phyloP scores from a whole-genome alignment of 179 eudicot species.

The Corrigiola litoralis region DNA sequence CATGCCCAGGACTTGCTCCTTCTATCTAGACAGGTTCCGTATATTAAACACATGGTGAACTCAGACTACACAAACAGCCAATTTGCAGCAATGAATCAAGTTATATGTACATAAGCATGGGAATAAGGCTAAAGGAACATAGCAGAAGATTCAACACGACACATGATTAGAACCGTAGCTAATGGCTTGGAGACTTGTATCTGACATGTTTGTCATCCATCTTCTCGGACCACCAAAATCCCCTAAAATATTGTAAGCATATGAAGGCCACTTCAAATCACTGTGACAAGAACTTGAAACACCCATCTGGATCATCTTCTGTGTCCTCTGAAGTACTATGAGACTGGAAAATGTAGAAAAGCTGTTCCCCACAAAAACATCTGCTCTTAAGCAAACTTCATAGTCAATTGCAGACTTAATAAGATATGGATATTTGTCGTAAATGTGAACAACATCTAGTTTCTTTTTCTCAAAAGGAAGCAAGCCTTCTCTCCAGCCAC shows the following conservation, averaged over 20 bases:
- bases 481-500: conserved; percentile 67
- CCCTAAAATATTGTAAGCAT: conserved; percentile 79
- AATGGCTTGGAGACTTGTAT: conserved; percentile 57
- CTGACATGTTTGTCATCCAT: conserved; percentile 88
- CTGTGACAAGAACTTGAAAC: conserved; percentile 36
- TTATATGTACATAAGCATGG: neutral
- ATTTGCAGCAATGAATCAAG: neutral
- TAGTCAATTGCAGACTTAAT: conserved; percentile 89
- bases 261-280: conserved; percentile 69
- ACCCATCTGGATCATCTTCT: conserved; percentile 43
- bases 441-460: conserved; percentile 54
- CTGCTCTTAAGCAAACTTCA: conserved; percentile 84
- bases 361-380: conserved; percentile 85
- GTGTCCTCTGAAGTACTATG: conserved; percentile 83
- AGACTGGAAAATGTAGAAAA: conserved; percentile 90
- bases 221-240: conserved; percentile 51
- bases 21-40: too few species aligned
- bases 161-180: conserved; percentile 80
- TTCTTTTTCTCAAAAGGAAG: conserved; percentile 80
- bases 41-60: too few species aligned
- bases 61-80: too few species aligned
- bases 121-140: neutral
- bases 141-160: conserved; percentile 37
- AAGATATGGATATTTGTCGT: conserved; percentile 70
- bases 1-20: too few species aligned